phyloP scores from a whole-genome alignment of 805 yeast genomes.

The Kuraishia capsulata region DNA sequence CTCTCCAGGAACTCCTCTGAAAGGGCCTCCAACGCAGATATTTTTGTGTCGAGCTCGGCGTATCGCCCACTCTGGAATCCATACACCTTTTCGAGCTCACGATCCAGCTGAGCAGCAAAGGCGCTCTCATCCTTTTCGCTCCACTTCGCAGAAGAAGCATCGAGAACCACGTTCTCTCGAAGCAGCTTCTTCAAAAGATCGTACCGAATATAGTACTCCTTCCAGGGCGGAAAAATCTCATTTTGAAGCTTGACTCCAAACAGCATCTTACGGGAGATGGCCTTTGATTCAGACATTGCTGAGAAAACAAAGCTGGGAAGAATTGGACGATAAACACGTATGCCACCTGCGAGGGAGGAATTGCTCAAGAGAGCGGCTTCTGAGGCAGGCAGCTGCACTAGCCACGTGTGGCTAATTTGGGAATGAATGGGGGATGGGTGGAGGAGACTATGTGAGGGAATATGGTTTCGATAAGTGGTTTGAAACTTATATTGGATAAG shows the following conservation, averaged over 20 bases:
- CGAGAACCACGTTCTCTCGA: conserved; percentile 52
- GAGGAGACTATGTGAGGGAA: too few species aligned
- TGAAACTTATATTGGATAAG: too few species aligned
- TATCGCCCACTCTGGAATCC: conserved; percentile 62
- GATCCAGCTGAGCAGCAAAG: conserved; percentile 60
- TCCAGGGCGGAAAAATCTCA: conserved; percentile 88
- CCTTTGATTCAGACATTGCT: neutral
- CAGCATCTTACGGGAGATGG: conserved; percentile 40
- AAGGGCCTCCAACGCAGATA: conserved; percentile 53
- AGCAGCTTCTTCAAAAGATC: conserved; percentile 55
- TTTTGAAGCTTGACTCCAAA: conserved; percentile 77
- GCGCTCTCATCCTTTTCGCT: conserved; percentile 61
- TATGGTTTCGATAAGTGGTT: too few species aligned
- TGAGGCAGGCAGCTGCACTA: too few species aligned
- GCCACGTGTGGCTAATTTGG: too few species aligned
- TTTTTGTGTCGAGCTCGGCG: conserved; percentile 53
- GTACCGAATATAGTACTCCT: conserved; percentile 58
- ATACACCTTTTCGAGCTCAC: conserved; percentile 69
- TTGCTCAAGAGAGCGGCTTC: too few species aligned
- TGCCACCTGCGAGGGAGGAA: too few species aligned
- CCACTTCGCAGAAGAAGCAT: conserved; percentile 31
- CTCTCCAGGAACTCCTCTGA: conserved; percentile 31
- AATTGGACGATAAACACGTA: too few species aligned
- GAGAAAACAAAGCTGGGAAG: neutral
- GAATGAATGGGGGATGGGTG: too few species aligned